Base-by-base conservation (phyloP, 2,329 filamentous ascomycete species). In the Cadophora luteo-olivacea region DNA sequence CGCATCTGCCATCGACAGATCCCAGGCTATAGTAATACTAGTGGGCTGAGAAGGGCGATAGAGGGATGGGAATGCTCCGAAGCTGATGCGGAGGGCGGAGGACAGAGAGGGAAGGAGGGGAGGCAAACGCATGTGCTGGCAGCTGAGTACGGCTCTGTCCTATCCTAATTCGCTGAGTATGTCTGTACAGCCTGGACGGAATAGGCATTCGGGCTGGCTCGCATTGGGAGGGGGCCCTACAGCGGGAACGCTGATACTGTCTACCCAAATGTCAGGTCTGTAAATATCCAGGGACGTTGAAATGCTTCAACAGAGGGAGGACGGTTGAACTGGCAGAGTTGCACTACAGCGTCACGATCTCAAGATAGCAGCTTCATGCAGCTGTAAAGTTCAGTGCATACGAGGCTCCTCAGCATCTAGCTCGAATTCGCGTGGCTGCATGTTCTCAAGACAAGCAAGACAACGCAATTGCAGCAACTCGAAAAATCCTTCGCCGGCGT, bases 261-360 rank as follows among this genome's bases (percentile, higher is more conserved):
- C 38, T 49, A 24, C 38, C 51, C 36, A 33, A 25, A 48, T 29
- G 24, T 36, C 36, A 29, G 41, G 65, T 52, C 65, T 67, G 67
- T 74, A 61, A 60, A 36, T 29, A 55, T 24, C 8, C 16, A 61
- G 65, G 69, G 73, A 57, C 68, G 12, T 45, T 19, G 14, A 45
- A 45, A 41, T 70, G 65, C 63, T 63, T 67, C 69, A 55, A 32
- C 64, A 69, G 58, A 57, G 25, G 61, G 61, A 57, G 38, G 57
- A 60, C 60, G 54, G 67, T 67, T 67, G 67, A 68, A 71, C 65
- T 73, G 68, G 64, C 63, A 66, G 57, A 60, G 73, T 75, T 72
- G 58, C 71, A 76, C 75, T 54, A 65, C 74, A 71, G 67, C 71
- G 62, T 74, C 73, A 76, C 71, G 69, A 73, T 72, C 69, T 68